A percentile compares a stretch with the other conserved stretches of the same genome.
Evolutionary conservation across 148 eudicot species (phyloP).

Genomic region (Camellia lanceoleosa): DNA sequence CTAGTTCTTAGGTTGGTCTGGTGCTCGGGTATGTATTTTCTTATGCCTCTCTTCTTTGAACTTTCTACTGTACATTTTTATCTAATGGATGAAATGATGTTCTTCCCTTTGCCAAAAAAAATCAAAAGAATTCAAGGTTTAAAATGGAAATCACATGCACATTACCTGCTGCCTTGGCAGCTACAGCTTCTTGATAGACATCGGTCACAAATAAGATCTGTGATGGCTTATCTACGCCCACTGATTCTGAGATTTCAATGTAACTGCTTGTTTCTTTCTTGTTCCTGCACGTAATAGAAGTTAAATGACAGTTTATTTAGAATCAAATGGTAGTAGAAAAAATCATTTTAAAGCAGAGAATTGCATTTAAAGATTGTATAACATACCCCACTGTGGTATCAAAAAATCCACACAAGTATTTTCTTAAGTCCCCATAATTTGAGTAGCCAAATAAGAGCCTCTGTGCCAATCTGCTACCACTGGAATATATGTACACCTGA

Average conservation of each 20-base stretch:
- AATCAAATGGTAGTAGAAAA: not conserved
- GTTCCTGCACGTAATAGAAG: conserved; percentile 40
- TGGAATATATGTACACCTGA: conserved; percentile 93
- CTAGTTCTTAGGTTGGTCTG: no score
- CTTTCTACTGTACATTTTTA: no score
- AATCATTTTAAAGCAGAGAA: conserved; percentile 14
- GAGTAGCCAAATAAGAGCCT: conserved; percentile 86
- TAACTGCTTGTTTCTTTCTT: conserved; percentile 88
- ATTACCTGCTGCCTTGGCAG: conserved; percentile 91
- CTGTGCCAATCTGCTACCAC: conserved; percentile 96
- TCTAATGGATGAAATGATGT: no score
- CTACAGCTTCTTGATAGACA: conserved; percentile 84
- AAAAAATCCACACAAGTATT: conserved; percentile 73
- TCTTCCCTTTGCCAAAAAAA: no score
- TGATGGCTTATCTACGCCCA: conserved; percentile 82
- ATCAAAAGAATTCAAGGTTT: not conserved
- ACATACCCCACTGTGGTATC: conserved; percentile 86
- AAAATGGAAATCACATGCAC: not conserved
- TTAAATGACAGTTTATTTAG: not conserved
- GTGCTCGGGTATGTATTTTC: no score
- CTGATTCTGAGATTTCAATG: conserved; percentile 56
- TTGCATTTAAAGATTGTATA: not conserved
- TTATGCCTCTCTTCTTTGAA: no score
- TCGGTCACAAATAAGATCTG: conserved; percentile 78
- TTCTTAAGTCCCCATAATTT: conserved; percentile 75